These are phyloP conservation scores for Geoglossum glabrum DNA, from an alignment of 495 filamentous ascomycete genomes.

Conservation along the genomic window DNA sequence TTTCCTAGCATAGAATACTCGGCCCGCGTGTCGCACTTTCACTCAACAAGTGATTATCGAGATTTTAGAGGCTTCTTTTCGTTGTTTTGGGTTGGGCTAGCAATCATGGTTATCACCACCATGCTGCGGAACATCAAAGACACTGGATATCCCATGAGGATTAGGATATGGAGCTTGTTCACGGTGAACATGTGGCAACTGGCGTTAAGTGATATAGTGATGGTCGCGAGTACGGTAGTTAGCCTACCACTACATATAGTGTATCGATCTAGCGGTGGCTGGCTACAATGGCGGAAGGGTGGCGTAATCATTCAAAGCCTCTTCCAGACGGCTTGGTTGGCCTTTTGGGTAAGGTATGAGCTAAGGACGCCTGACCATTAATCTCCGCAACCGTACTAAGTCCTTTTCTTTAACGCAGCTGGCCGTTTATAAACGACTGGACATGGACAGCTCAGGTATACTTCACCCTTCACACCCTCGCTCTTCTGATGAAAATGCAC, in stretches of 20 bases:
- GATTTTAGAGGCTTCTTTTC: slow-evolving; percentile 96
- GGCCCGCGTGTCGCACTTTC: slow-evolving; percentile 88
- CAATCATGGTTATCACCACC: slow-evolving; percentile 90
- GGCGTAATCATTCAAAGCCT: slow-evolving; percentile 68
- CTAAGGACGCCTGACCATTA: neutral
- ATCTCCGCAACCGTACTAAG: neutral
- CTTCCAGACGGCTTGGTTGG: slow-evolving; percentile 61
- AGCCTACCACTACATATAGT: slow-evolving; percentile 55
- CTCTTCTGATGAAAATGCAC: slow-evolving; percentile 95
- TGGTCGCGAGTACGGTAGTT: slow-evolving; percentile 57
- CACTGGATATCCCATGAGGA: slow-evolving; percentile 65
- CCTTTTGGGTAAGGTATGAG: slow-evolving; percentile 57
- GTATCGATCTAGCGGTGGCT: slow-evolving; percentile 31
- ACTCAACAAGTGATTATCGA: slow-evolving; percentile 73
- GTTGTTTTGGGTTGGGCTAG: slow-evolving; percentile 89
- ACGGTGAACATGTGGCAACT: slow-evolving; percentile 75
- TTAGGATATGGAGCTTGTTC: slow-evolving; percentile 73
- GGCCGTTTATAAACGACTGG: slow-evolving; percentile 79
- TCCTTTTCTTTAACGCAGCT: slow-evolving; percentile 22
- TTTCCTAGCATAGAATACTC: slow-evolving; percentile 94
- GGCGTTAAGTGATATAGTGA: slow-evolving; percentile 59
- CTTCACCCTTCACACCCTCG: slow-evolving; percentile 74
- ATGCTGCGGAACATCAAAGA: slow-evolving; percentile 85
- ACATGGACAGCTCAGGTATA: slow-evolving; percentile 92
- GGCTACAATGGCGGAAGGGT: slow-evolving; percentile 49